Evolutionary conservation across 306 rosid species (phyloP).

Genomic region (barrel medic (Medicago truncatula)): MtrunA17r5.0-ANR NC_053044.1:27853501-27854000

Average conservation of each 20-base stretch:
- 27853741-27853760: constrained; percentile 68
- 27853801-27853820: constrained; percentile 59
- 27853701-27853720: constrained; percentile 72
- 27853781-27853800: constrained; percentile 78
- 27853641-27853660: not conserved
- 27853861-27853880: constrained; percentile 94
- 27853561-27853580: not conserved
- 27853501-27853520: not conserved
- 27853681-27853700: constrained; percentile 35
- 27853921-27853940: constrained; percentile 94
- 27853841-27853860: constrained; percentile 95
- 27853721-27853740: constrained; percentile 81
- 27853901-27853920: constrained; percentile 93
- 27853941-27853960: constrained; percentile 87
- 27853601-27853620: not conserved
- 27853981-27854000: constrained; percentile 15
- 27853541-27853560: constrained; percentile 7
- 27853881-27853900: constrained; percentile 86
- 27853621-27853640: constrained; percentile 24
- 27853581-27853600: constrained; percentile 18
- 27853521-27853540: not conserved
- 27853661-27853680: constrained; percentile 4
- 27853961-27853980: constrained; percentile 88
- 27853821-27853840: constrained; percentile 89
- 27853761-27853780: constrained; percentile 58